Evolutionary conservation across 2,329 filamentous ascomycete species (phyloP).

Genomic region (Cordyceps cateniannulata): DNA sequence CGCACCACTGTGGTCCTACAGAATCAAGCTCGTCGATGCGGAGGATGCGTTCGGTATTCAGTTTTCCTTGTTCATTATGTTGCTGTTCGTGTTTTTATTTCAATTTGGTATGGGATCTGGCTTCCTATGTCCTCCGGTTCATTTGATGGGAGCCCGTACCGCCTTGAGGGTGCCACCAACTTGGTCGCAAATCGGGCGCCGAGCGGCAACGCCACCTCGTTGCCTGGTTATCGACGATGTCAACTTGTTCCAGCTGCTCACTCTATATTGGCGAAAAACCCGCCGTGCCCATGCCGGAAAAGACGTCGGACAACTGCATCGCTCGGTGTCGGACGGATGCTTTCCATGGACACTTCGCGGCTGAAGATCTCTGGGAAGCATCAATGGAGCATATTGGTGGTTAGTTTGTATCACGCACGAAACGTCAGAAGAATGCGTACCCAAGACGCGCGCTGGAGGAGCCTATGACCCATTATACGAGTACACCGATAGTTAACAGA

Average conservation of each 20-base stretch:
- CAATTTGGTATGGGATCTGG: slow-evolving; percentile 16
- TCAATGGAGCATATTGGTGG: background rate
- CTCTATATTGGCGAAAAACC: background rate
- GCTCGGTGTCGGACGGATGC: background rate
- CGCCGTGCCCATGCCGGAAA: background rate
- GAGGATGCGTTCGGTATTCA: slow-evolving; percentile 3
- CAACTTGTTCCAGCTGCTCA: background rate
- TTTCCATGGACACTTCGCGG: background rate
- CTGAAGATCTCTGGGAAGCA: background rate
- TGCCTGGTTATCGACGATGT: background rate
- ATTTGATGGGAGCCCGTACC: background rate
- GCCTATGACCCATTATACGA: background rate
- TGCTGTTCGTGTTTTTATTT: slow-evolving; percentile 22
- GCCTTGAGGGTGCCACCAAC: too few relatives aligned
- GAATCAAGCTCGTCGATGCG: slow-evolving; percentile 2
- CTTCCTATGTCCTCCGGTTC: slow-evolving; percentile 14
- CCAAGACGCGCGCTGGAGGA: background rate
- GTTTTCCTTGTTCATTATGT: slow-evolving; percentile 19
- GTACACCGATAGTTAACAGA: slow-evolving; percentile 10
- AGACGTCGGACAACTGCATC: background rate
- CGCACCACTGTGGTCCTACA: background rate
- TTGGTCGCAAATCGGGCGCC: too few relatives aligned
- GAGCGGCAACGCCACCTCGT: too few relatives aligned
- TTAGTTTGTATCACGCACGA: background rate
- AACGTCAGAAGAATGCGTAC: background rate